A percentile compares a stretch with the other conserved stretches of the same genome.
phyloP scores from a whole-genome alignment of 2,329 filamentous ascomycete genomes.

The Penicillium sp. region DNA sequence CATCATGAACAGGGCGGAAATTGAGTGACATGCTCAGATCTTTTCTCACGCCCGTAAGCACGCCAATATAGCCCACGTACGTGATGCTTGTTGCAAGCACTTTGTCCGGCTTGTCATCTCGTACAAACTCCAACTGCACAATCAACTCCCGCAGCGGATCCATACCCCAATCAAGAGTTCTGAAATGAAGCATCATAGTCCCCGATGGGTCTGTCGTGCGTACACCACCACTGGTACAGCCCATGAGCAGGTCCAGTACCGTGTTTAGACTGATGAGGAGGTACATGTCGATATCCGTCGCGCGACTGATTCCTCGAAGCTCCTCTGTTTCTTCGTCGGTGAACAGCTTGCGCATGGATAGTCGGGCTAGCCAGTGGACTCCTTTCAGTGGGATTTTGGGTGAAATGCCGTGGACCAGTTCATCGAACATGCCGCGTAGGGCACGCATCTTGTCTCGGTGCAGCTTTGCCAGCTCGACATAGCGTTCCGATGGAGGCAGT shows the following conservation, averaged over 20 bases:
- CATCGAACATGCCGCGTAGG: constrained; percentile 59
- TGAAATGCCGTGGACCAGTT: constrained; percentile 50
- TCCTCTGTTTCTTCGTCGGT: constrained; percentile 65
- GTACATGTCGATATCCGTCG: constrained; percentile 61
- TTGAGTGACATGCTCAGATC: constrained; percentile 59
- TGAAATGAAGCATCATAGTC: constrained; percentile 46
- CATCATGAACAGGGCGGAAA: constrained; percentile 58
- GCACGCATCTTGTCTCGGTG: constrained; percentile 53
- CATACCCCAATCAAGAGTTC: constrained; percentile 62
- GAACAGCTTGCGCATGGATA: constrained; percentile 59
- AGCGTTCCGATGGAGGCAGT: constrained; percentile 59
- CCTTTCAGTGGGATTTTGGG: constrained; percentile 34
- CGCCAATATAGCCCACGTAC: constrained; percentile 59
- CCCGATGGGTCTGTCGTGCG: constrained; percentile 25
- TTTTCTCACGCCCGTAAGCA: constrained; percentile 56
- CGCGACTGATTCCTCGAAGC: constrained; percentile 62
- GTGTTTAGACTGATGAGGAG: constrained; percentile 68
- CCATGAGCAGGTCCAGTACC: constrained; percentile 67
- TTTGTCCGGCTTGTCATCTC: constrained; percentile 36
- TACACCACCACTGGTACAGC: constrained; percentile 66
- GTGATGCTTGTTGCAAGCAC: constrained; percentile 56
- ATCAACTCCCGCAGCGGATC: constrained; percentile 56
- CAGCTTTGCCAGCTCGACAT: constrained; percentile 55
- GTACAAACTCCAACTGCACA: constrained; percentile 60
- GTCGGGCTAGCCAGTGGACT: constrained; percentile 49